A percentile compares a stretch with the other conserved stretches of the same genome.
These are phyloP conservation scores for Leccinum angustisporum DNA, from an alignment of 1,284 basidiomycete genomes.

Conservation along the genomic window DNA sequence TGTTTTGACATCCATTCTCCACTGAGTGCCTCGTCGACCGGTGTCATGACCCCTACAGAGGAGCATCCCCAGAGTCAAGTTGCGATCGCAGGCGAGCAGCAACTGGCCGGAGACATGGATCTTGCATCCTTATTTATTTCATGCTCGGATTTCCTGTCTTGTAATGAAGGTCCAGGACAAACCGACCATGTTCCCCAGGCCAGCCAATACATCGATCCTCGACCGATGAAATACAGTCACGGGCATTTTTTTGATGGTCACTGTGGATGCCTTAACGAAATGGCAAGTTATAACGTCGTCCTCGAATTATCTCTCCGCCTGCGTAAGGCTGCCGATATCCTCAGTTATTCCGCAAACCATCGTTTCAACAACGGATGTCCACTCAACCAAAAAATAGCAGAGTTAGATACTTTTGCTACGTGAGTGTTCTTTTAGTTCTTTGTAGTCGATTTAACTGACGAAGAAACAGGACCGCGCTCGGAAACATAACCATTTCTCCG, in stretches of 20 bases:
- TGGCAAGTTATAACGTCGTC: conserved; percentile 51
- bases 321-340: conserved; percentile 55
- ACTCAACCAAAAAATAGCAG: conserved; percentile 52
- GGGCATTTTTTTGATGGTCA: conserved; percentile 34
- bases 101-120: conserved; percentile 33
- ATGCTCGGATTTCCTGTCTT: conserved; percentile 35
- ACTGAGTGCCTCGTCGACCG: conserved; percentile 42
- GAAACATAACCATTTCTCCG: conserved; percentile 33
- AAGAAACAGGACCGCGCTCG: conserved; percentile 36
- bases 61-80: conserved; percentile 34
- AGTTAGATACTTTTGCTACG: conserved; percentile 59
- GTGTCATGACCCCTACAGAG: conserved; percentile 43
- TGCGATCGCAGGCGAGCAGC: conserved; percentile 33
- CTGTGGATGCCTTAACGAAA: conserved; percentile 59
- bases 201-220: conserved; percentile 10
- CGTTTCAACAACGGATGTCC: conserved; percentile 44
- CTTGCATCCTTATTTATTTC: conserved; percentile 42
- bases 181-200: conserved; percentile 9
- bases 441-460: conserved; percentile 2
- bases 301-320: conserved; percentile 63
- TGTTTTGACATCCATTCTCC: conserved; percentile 35
- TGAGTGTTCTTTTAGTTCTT: conserved; percentile 34
- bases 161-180: conserved; percentile 16
- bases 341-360: conserved; percentile 52
- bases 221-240: conserved; percentile 17